These are phyloP conservation scores for Pleoardoris graminearum DNA, from an alignment of 2,329 filamentous ascomycete species.

Conservation along the genomic window DNA sequence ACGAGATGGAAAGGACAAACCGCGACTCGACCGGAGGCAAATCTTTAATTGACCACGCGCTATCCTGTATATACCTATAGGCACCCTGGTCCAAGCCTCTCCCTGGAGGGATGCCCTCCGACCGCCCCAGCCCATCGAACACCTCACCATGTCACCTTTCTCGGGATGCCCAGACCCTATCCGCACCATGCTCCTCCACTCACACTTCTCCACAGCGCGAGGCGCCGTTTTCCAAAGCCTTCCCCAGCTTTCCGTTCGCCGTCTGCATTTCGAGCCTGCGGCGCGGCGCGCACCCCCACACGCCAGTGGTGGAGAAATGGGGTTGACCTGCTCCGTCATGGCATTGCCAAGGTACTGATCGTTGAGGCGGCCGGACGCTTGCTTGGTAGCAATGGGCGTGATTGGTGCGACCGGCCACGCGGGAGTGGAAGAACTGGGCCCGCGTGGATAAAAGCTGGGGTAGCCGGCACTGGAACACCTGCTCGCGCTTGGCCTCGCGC, in stretches of 20 bases:
- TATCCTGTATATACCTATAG: background rate
- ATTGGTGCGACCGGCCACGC: background rate
- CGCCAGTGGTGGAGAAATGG: constrained; percentile 18
- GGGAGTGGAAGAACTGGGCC: background rate
- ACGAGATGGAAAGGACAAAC: background rate
- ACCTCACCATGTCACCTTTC: background rate
- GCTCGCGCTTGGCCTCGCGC: constrained; percentile 10
- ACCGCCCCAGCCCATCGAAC: background rate
- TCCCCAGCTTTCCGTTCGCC: constrained; percentile 4
- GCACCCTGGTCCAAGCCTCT: constrained; percentile 5
- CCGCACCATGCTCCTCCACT: constrained; percentile 12
- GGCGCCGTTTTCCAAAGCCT: background rate
- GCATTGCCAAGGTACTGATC: constrained; percentile 16
- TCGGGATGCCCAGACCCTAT: background rate
- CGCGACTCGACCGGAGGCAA: background rate
- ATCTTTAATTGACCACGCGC: background rate
- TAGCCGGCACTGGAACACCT: no score
- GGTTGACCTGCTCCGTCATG: constrained; percentile 13
- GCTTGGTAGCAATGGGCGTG: background rate
- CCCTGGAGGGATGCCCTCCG: background rate
- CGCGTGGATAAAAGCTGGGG: constrained; percentile 10
- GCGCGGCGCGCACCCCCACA: constrained; percentile 11
- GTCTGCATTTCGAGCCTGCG: background rate
- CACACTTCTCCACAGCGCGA: constrained; percentile 6
- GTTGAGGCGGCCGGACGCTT: background rate